Evolutionary conservation across 345 rosid species (phyloP).

Genomic region (thale cress (Arabidopsis thaliana)): TAIR10.1 NC_003074.8:12125501-12126000

Average conservation of each 20-base stretch:
- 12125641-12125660: not conserved
- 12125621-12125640: no score
- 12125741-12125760: not conserved
- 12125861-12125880: constrained; percentile 38
- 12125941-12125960: not conserved
- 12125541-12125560: no score
- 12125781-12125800: constrained; percentile 34
- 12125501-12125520: not conserved
- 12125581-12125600: no score
- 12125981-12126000: constrained; percentile 3
- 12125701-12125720: not conserved
- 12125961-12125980: not conserved
- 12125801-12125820: constrained; percentile 39
- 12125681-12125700: not conserved
- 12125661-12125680: not conserved
- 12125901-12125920: constrained; percentile 10
- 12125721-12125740: not conserved
- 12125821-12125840: constrained; percentile 46
- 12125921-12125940: not conserved
- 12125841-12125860: constrained; percentile 44
- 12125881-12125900: constrained; percentile 32
- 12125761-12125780: constrained; percentile 27
- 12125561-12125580: no score
- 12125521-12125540: no score
- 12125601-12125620: no score